Conservation (phyloP, 768 basidiomycete species). For the Trametes cubensis region DNA sequence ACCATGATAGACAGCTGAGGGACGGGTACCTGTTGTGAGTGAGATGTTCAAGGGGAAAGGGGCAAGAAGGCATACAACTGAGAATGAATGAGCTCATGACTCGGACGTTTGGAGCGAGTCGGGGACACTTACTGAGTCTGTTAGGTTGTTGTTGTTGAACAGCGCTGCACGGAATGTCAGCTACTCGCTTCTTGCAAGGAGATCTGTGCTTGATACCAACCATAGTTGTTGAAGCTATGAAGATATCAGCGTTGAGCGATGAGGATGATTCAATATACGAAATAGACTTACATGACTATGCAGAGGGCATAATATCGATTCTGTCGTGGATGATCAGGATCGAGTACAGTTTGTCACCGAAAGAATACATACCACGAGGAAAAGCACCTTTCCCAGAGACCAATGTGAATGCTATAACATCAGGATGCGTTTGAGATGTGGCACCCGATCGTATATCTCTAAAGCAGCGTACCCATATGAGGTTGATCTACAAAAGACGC, state of each 20-base stretch:
- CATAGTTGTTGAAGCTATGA: constrained; percentile 56
- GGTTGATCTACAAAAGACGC: constrained; percentile 41
- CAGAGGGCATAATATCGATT: constrained; percentile 61
- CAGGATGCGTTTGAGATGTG: not conserved
- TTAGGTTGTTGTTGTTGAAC: constrained; percentile 39
- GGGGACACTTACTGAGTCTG: constrained; percentile 22
- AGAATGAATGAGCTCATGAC: not conserved
- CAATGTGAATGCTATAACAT: constrained; percentile 51
- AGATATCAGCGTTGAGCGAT: not conserved
- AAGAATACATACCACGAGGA: constrained; percentile 48
- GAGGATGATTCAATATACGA: not conserved
- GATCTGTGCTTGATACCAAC: constrained; percentile 34
- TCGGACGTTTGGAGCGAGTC: not conserved
- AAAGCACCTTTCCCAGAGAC: constrained; percentile 57
- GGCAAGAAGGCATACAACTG: constrained; percentile 22
- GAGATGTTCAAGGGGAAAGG: not conserved
- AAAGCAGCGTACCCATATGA: constrained; percentile 53
- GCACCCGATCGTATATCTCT: not conserved
- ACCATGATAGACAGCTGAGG: constrained; percentile 41
- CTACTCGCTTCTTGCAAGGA: too few relatives aligned
- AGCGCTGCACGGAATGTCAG: constrained; percentile 36
- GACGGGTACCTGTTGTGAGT: not conserved
- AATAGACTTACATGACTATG: constrained; percentile 49
- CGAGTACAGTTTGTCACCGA: not conserved
- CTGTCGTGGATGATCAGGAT: constrained; percentile 33